Evolutionary conservation across 768 basidiomycete genomes (phyloP).

Genomic region (Boletus rubroflammeus): DNA sequence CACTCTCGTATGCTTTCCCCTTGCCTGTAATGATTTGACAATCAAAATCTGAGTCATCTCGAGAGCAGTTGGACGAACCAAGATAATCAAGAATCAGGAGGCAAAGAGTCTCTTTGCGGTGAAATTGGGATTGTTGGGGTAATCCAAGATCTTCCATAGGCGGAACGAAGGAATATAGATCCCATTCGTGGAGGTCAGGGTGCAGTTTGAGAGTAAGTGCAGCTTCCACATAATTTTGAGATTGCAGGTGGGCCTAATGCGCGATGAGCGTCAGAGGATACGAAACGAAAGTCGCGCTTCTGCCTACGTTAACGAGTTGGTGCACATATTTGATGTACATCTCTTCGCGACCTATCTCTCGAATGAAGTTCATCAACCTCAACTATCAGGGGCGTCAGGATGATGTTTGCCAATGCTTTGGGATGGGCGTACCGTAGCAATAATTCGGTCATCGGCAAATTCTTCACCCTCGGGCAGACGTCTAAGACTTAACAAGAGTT

Average conservation of each 20-base stretch:
- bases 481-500: constrained; percentile 81
- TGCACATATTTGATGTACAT: constrained; percentile 97
- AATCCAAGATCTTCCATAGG: constrained; percentile 88
- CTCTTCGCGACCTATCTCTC: constrained; percentile 86
- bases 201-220: constrained; percentile 91
- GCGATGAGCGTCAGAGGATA: constrained; percentile 12
- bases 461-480: constrained; percentile 91
- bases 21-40: constrained; percentile 51
- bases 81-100: constrained; percentile 92
- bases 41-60: constrained; percentile 1
- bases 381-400: constrained; percentile 44
- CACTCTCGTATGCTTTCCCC: constrained; percentile 97
- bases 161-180: constrained; percentile 71
- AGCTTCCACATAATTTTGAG: constrained; percentile 90
- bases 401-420: neutral
- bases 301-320: constrained; percentile 81
- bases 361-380: constrained; percentile 90
- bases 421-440: constrained; percentile 63
- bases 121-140: constrained; percentile 91
- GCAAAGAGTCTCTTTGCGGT: constrained; percentile 89
- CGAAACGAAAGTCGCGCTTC: neutral
- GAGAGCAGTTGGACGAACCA: constrained; percentile 42
- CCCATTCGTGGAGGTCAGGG: constrained; percentile 91
- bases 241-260: constrained; percentile 76
- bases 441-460: constrained; percentile 91